Evolutionary conservation across 2,329 filamentous ascomycete genomes (phyloP).

Genomic region (Xylariaceae sp.): DNA sequence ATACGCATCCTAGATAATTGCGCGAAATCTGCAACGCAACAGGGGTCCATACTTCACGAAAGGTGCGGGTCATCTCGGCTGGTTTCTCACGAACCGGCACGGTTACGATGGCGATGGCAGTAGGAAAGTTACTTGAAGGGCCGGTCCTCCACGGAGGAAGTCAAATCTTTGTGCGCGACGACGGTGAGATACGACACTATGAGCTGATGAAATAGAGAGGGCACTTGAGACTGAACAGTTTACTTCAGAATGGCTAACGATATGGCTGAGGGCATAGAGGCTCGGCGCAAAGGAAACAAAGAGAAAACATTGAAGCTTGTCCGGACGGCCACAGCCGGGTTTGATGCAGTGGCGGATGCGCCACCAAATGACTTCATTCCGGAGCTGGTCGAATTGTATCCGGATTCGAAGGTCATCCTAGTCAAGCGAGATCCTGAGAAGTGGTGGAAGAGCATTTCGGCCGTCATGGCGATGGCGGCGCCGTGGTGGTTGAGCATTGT

Average conservation of each 20-base stretch:
- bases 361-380: constrained; percentile 18
- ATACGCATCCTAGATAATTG: no score
- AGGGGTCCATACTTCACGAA: constrained; percentile 14
- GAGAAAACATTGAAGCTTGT: constrained; percentile 20
- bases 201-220: no score
- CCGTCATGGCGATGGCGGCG: constrained; percentile 5
- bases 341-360: constrained; percentile 17
- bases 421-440: constrained; percentile 18
- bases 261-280: constrained; percentile 25
- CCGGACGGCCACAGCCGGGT: constrained; percentile 19
- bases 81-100: constrained; percentile 46
- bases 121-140: constrained; percentile 44
- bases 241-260: constrained; percentile 15
- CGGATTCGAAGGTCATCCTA: constrained; percentile 20
- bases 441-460: constrained; percentile 22
- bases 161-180: constrained; percentile 33
- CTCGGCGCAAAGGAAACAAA: constrained; percentile 20
- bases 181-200: constrained; percentile 30
- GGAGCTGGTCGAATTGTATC: constrained; percentile 21
- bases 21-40: no score
- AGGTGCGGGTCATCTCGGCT: constrained; percentile 40
- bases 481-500: constrained; percentile 15
- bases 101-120: constrained; percentile 45
- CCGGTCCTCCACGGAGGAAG: constrained; percentile 49
- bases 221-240: background rate